These are phyloP conservation scores for Pyrus betulifolia DNA, from an alignment of 306 rosid genomes.

Conservation along the genomic window DNA sequence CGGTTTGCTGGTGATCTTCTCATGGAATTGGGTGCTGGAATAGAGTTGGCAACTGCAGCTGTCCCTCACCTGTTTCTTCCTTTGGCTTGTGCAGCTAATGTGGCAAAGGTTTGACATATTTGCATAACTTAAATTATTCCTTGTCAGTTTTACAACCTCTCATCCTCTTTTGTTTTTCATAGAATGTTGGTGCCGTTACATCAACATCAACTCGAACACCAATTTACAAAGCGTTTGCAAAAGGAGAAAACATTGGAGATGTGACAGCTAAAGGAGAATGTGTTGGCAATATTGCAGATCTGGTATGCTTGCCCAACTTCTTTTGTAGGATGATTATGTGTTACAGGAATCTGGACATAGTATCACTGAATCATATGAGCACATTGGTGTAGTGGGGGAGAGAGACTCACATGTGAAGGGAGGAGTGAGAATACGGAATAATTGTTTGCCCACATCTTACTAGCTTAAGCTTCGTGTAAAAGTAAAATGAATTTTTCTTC, in stretches of 20 bases:
- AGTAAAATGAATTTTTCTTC: neutral
- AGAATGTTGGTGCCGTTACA: conserved; percentile 97
- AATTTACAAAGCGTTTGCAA: conserved; percentile 96
- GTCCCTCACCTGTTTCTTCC: conserved; percentile 95
- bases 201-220: conserved; percentile 98
- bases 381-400: neutral
- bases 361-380: neutral
- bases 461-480: neutral
- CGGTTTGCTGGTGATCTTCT: conserved; percentile 94
- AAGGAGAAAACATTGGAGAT: conserved; percentile 97
- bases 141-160: conserved; percentile 14
- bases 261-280: conserved; percentile 99
- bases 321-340: neutral
- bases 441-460: neutral
- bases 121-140: neutral
- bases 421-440: neutral
- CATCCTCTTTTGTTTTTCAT: conserved; percentile 18
- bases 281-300: conserved; percentile 91
- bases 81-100: conserved; percentile 98
- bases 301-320: conserved; percentile 53
- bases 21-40: conserved; percentile 96
- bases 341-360: neutral
- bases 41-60: conserved; percentile 85
- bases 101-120: conserved; percentile 57
- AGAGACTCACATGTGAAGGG: neutral